Evolutionary conservation across 306 rosid genomes (phyloP).

Genomic region (Cicer arietinum): DNA sequence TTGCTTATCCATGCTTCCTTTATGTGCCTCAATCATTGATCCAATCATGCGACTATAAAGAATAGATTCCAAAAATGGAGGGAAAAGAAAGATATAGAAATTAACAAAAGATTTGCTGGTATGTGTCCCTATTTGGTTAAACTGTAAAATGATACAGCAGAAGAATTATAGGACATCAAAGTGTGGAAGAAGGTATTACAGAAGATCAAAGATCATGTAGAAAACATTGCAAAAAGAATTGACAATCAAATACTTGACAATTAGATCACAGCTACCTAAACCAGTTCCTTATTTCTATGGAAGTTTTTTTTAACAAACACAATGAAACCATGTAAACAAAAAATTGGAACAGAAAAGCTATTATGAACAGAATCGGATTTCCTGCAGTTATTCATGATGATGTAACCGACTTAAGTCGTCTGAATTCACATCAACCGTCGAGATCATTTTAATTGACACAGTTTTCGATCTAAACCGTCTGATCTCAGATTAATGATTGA

Average conservation of each 20-base stretch:
- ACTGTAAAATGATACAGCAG: slow-evolving; percentile 41
- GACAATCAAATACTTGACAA: slow-evolving; percentile 41
- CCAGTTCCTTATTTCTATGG: slow-evolving; percentile 38
- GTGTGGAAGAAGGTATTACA: slow-evolving; percentile 6
- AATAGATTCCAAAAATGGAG: slow-evolving; percentile 34
- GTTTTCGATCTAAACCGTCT: too few relatives aligned
- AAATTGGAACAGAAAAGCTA: slow-evolving; percentile 28
- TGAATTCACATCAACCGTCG: too few relatives aligned
- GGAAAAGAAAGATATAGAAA: not conserved
- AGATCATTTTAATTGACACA: too few relatives aligned
- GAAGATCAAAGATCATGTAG: slow-evolving; percentile 34
- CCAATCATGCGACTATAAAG: slow-evolving; percentile 32
- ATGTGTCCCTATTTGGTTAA: slow-evolving; percentile 29
- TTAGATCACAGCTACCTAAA: slow-evolving; percentile 50
- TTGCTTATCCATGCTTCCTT: slow-evolving; percentile 28
- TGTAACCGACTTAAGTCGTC: too few relatives aligned
- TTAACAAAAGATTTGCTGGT: slow-evolving; percentile 4
- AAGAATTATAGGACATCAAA: slow-evolving; percentile 42
- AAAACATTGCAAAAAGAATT: slow-evolving; percentile 41
- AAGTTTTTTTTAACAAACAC: slow-evolving; percentile 1
- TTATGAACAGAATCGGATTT: too few relatives aligned
- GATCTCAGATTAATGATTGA: too few relatives aligned
- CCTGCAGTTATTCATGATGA: too few relatives aligned
- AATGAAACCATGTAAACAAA: slow-evolving; percentile 5
- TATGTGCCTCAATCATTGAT: slow-evolving; percentile 19